phyloP scores from a whole-genome alignment of 2,329 filamentous ascomycete genomes.

The Capronia epimyces region DNA sequence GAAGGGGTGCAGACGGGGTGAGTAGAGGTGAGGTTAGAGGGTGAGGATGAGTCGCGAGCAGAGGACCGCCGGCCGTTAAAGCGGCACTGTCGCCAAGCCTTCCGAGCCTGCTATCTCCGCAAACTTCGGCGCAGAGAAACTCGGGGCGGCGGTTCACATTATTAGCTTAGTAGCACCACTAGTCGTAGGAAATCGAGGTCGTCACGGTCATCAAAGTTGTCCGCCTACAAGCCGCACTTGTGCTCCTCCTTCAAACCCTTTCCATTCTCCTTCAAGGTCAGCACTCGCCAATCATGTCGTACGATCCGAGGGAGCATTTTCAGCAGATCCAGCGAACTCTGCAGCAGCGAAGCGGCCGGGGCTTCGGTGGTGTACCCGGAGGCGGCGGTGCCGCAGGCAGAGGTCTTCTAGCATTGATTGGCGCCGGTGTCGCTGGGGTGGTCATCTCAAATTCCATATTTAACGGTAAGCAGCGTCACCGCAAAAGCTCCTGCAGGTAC shows the following conservation, averaged over 20 bases:
- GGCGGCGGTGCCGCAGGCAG: constrained; percentile 52
- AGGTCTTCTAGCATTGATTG: constrained; percentile 50
- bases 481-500: background rate
- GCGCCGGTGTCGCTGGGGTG: constrained; percentile 45
- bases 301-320: constrained; percentile 60
- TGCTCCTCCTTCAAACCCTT: background rate
- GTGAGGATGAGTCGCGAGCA: too few species aligned
- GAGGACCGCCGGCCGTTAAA: too few species aligned
- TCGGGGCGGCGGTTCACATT: too few species aligned
- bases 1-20: too few species aligned
- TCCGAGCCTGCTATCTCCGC: too few species aligned
- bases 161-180: too few species aligned
- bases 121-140: too few species aligned
- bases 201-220: background rate
- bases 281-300: constrained; percentile 13
- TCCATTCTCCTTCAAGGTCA: background rate
- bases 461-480: constrained; percentile 51
- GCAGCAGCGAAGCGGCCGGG: constrained; percentile 49
- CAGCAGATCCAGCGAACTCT: constrained; percentile 59
- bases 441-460: constrained; percentile 56
- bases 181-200: background rate
- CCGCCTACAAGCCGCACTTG: background rate
- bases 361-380: constrained; percentile 48
- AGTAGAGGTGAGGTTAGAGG: too few species aligned
- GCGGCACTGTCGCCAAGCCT: too few species aligned